Base-by-base conservation (phyloP, 108 stramenopile species). In the Cyclotella distinguenda region DNA sequence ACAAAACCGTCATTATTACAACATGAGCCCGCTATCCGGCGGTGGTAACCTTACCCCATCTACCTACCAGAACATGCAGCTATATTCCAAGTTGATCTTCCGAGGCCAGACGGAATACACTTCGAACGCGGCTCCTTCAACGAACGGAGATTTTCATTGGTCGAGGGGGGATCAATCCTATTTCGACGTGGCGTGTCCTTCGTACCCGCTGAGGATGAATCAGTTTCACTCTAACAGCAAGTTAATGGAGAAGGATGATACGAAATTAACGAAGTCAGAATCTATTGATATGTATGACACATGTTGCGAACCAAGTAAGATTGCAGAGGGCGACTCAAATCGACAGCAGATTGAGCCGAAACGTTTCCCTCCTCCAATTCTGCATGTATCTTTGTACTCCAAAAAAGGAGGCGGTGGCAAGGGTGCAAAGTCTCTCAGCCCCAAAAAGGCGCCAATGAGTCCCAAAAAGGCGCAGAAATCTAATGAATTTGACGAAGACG, bases 141-240 rank as follows among this genome's bases (percentile, higher is more conserved):
- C 25, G 15, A 66, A 61, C 47, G 73, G 73, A 0, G 65, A 74
- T 38, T 74, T 61, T 39, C 36, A 80, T 16, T 94, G 88, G 88
- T 83, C 89, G 30, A 45, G 89, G 39, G 65, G 79, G 18, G 93
- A 94, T 70, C 70, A 84, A 33, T 74, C 82, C 66, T 91, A 80
- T 69, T 85, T 94, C 73, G 93, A 94, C 72, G 93, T 94, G 6
- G 57, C 77, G 13, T 77, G 89, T 21, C 79, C 84, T 4, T 49
- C 60, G 22, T 61, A 48, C 7, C n/a, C n/a, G n/a, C n/a, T n/a
- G n/a, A n/a, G n/a, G n/a, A n/a, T n/a, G n/a, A n/a, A n/a, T n/a
- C n/a, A n/a, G n/a, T n/a, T n/a, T n/a, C n/a, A n/a, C n/a, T n/a
- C n/a, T n/a, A n/a, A n/a, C n/a, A n/a, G n/a, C n/a, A 25, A 38